Evolutionary conservation across 2,329 filamentous ascomycete genomes (phyloP), one percentile per base, ranked within the genome.

Genomic region (Rosellinia necatrix): DNA sequence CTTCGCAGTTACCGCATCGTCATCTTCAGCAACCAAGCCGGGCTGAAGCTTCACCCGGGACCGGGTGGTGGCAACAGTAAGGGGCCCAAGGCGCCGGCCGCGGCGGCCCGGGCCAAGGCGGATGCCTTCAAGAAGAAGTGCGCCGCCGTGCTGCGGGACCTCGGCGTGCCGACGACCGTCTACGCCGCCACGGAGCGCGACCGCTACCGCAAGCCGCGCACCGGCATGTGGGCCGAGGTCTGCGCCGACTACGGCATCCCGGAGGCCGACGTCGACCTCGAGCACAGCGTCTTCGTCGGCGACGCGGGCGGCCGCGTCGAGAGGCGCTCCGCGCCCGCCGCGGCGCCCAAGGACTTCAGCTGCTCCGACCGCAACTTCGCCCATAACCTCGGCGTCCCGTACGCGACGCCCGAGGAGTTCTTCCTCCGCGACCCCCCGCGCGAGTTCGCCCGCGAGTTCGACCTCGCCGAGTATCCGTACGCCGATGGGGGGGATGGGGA

Each of bases 151-250:
- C 78, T 97, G 60, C 80, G 75, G 43, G 81, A 86, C 48, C 81
- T 96, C 25, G 85, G 92, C 66, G 73, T 97, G 7, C 91, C 93
- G 0, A 79, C 90, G 10, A 87, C 82, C 2, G 71, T 97, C 19
- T 97, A 97, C 72, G 94, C 92, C 6, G 93, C 94, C 2, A 96
- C 92, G 0, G 85, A 77, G 35, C 87, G 87, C 55, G 92, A 97
- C 66, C 79, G 83, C 5, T 97, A 87, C 71, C 84, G 94, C 51
- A 99, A 99, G 74, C 94, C 94, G 4, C 81, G 92, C 34, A 80
- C 78, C 1, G 93, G 92, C 17, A 97, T 97, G 90, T 99, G 94
- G 93, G 78, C 80, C 1, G 79, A 82, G 64, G 60, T 83, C 3
- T 78, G 78, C 60, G 73, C 81, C 0, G 86, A 90, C 65, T 82